phyloP scores from a whole-genome alignment of 306 rosid species.

The Lupinus albus region DNA sequence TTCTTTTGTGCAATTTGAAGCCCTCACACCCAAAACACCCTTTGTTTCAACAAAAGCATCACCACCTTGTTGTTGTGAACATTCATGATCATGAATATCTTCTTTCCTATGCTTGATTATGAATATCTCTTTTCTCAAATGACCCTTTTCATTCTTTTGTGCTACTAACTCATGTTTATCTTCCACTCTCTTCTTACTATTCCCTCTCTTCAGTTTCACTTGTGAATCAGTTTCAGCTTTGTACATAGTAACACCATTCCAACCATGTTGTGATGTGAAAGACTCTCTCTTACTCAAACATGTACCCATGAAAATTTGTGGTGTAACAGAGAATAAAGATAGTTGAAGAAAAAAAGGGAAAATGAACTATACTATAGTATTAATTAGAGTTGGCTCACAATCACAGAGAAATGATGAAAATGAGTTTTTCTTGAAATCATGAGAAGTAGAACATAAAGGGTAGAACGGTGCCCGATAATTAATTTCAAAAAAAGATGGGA shows the following conservation, averaged over 20 bases:
- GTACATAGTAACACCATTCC: slow-evolving; percentile 17
- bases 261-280: slow-evolving; percentile 19
- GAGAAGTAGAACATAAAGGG: background rate
- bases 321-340: slow-evolving; percentile 8
- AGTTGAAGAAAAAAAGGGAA: background rate
- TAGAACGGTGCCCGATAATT: slow-evolving; percentile 45
- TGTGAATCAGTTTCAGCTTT: slow-evolving; percentile 38
- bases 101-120: slow-evolving; percentile 76
- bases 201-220: slow-evolving; percentile 40
- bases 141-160: slow-evolving; percentile 30
- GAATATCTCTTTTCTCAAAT: slow-evolving; percentile 72
- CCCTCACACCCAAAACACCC: slow-evolving; percentile 60
- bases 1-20: slow-evolving; percentile 89
- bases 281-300: slow-evolving; percentile 76
- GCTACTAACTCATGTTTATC: slow-evolving; percentile 38
- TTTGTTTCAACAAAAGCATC: slow-evolving; percentile 21
- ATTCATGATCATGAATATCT: slow-evolving; percentile 68
- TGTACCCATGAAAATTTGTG: slow-evolving; percentile 64
- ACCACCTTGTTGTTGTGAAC: background rate
- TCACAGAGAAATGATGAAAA: background rate
- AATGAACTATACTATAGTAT: background rate
- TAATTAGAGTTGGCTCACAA: background rate
- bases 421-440: slow-evolving; percentile 31
- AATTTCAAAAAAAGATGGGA: slow-evolving; percentile 40
- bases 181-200: slow-evolving; percentile 8